Conservation (phyloP, 495 filamentous ascomycete species). For the Penicillium pancosmium region DNA sequence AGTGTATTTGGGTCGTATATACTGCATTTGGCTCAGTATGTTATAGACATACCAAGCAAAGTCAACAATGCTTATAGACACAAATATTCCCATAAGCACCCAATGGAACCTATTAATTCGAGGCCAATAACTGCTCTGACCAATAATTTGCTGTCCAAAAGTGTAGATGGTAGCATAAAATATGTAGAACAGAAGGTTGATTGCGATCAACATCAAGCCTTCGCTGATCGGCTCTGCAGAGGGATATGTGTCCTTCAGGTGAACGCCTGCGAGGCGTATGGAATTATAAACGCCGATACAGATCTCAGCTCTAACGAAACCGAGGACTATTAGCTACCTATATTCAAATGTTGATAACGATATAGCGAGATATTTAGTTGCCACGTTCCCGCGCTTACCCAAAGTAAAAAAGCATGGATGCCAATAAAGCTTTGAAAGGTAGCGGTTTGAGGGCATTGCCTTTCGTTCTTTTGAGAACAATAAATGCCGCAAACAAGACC, state of each 20-base stretch:
- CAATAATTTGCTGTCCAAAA: neutral
- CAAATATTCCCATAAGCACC: constrained; percentile 1
- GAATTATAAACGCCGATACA: neutral
- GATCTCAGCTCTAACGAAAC: neutral
- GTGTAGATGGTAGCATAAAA: neutral
- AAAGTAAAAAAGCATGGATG: neutral
- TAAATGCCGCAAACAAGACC: neutral
- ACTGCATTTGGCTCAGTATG: neutral
- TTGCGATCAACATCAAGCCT: neutral
- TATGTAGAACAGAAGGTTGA: neutral
- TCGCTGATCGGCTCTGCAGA: neutral
- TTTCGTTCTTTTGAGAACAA: neutral
- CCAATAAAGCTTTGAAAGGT: neutral
- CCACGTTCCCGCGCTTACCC: neutral
- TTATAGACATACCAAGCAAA: constrained; percentile 1
- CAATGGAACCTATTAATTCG: neutral
- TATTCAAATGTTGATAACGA: too few relatives aligned
- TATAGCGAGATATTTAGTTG: too few relatives aligned
- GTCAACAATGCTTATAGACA: neutral
- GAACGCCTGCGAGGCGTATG: neutral
- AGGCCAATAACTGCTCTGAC: neutral
- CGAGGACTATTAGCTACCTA: neutral
- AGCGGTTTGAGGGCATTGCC: neutral
- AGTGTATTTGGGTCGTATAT: neutral
- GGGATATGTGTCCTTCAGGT: neutral